Evolutionary conservation across 768 basidiomycete species (phyloP).

Genomic region (Lentinus brumalis): DNA sequence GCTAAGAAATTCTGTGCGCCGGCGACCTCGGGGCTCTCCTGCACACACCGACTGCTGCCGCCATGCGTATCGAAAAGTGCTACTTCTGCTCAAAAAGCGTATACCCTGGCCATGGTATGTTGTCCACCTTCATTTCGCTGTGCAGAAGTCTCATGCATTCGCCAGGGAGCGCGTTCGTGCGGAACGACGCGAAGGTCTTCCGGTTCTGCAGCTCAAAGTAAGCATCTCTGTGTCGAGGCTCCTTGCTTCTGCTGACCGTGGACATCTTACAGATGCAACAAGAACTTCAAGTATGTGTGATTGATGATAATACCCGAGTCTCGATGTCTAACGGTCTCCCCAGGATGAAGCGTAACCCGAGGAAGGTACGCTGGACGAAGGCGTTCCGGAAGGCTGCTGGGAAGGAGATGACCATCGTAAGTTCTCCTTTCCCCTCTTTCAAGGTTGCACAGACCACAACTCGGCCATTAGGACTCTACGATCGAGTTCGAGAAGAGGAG

Average conservation of each 20-base stretch:
- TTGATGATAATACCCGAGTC: background rate
- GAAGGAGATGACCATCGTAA: conserved; percentile 98
- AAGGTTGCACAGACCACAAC: conserved; percentile 3
- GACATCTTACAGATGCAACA: conserved; percentile 74
- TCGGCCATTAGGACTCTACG: conserved; percentile 77
- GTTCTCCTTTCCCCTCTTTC: conserved; percentile 3
- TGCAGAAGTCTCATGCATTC: background rate
- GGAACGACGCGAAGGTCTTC: conserved; percentile 98
- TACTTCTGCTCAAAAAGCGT: conserved; percentile 97
- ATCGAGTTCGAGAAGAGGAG: conserved; percentile 99
- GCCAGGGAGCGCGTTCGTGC: conserved; percentile 88
- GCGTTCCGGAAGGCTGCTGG: conserved; percentile 98
- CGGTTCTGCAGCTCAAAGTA: conserved; percentile 98
- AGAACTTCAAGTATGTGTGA: conserved; percentile 90
- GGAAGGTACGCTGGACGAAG: conserved; percentile 99
- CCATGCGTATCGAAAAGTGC: conserved; percentile 96
- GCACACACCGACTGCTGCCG: conserved; percentile 10
- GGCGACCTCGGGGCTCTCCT: background rate
- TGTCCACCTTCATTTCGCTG: background rate
- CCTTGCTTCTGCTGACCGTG: conserved; percentile 11
- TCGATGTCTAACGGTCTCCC: background rate
- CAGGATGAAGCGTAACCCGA: conserved; percentile 99
- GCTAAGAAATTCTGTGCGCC: conserved; percentile 11
- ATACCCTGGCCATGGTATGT: conserved; percentile 92
- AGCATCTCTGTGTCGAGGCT: conserved; percentile 26